phyloP scores from a whole-genome alignment of 2,329 filamentous ascomycete genomes.

The Trichophyton schoenleinii region DNA sequence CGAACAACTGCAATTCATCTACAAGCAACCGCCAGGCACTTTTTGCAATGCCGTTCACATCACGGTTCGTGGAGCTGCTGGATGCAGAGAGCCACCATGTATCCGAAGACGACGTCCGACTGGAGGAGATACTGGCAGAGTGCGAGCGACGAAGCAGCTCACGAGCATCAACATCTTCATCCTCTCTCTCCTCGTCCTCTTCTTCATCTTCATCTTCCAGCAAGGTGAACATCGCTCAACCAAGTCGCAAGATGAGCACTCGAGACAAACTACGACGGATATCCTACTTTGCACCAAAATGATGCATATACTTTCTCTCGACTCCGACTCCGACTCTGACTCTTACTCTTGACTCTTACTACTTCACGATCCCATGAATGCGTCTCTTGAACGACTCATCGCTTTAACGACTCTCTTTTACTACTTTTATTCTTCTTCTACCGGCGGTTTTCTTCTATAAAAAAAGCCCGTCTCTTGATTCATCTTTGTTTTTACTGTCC shows the following conservation, averaged over 20 bases:
- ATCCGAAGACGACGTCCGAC: constrained; percentile 11
- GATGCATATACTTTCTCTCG: not conserved
- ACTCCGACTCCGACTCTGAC: not conserved
- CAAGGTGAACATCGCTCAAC: not conserved
- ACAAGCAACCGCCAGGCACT: not conserved
- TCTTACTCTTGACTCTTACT: not conserved
- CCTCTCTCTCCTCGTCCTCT: not conserved
- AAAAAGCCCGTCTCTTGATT: not conserved
- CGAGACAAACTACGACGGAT: not conserved
- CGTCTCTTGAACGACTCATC: not conserved
- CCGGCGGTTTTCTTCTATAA: not conserved
- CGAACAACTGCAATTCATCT: not conserved
- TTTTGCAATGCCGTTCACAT: constrained; percentile 6
- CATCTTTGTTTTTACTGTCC: not conserved
- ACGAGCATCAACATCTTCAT: constrained; percentile 1
- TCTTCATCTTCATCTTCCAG: not conserved
- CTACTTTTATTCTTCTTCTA: not conserved
- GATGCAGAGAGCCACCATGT: constrained; percentile 8
- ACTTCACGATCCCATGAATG: not conserved
- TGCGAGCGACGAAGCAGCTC: constrained; percentile 3
- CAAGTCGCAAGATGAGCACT: not conserved
- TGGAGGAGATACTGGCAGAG: constrained; percentile 14
- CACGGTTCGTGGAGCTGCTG: constrained; percentile 13
- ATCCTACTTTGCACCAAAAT: not conserved
- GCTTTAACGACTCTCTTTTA: not conserved